A percentile compares a stretch with the other conserved stretches of the same genome.
Conservation (phyloP, 2,329 filamentous ascomycete genomes). For the Pestalotiopsis fici region DNA sequence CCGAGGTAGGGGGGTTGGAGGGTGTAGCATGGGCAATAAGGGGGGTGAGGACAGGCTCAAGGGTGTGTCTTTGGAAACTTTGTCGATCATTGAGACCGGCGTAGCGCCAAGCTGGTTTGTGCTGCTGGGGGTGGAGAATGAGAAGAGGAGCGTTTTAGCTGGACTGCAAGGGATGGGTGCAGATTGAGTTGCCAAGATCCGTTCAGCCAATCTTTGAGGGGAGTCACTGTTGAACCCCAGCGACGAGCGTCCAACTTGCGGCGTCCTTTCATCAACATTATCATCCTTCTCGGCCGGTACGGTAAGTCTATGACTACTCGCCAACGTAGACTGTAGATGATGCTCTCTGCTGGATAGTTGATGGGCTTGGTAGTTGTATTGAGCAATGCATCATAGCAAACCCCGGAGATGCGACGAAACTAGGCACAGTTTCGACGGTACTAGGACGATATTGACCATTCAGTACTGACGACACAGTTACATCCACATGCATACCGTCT, state of each 20-base stretch:
- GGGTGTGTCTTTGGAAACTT: background rate
- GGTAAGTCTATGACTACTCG: background rate
- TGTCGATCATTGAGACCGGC: constrained; percentile 7
- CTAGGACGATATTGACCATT: background rate
- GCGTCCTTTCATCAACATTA: background rate
- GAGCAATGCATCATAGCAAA: background rate
- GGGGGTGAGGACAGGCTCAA: background rate
- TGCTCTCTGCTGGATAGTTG: too few species aligned
- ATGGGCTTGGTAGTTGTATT: too few species aligned
- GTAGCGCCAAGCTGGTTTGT: background rate
- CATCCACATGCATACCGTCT: background rate
- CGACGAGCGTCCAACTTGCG: background rate
- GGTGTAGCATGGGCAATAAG: background rate
- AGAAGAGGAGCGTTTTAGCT: constrained; percentile 7
- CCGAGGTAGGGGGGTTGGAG: background rate
- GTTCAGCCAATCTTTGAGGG: background rate
- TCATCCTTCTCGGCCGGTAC: background rate
- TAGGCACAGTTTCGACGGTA: background rate
- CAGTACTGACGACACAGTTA: background rate
- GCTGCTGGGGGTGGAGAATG: background rate
- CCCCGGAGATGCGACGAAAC: background rate
- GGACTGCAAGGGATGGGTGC: constrained; percentile 6
- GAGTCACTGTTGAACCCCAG: background rate
- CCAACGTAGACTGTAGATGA: background rate
- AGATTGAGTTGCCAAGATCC: constrained; percentile 3